Conservation (phyloP, 2,329 filamentous ascomycete genomes). For the Neoascochyta sp. region DNA sequence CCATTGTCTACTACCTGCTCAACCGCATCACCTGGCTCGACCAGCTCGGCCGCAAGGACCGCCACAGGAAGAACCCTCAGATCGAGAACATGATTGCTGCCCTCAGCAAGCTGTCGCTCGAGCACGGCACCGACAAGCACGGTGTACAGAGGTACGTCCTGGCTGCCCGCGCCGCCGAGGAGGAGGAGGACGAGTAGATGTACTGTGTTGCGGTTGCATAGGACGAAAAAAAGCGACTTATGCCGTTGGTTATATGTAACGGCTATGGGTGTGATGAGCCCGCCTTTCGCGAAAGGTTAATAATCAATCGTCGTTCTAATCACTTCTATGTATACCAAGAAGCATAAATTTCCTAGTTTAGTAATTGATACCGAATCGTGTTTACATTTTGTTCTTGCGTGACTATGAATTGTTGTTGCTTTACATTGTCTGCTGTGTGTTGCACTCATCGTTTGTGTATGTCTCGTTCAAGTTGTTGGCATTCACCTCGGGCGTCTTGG, state of each 20-base stretch:
- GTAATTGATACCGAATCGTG: conserved; percentile 23
- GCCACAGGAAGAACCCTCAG: conserved; percentile 58
- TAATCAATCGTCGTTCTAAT: conserved; percentile 27
- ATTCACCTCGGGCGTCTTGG: too few relatives aligned
- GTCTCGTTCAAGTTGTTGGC: too few relatives aligned
- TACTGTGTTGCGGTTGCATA: conserved; percentile 14
- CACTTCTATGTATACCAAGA: conserved; percentile 30
- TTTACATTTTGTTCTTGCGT: too few relatives aligned
- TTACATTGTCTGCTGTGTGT: too few relatives aligned
- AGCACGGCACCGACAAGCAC: conserved; percentile 54
- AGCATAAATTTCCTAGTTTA: conserved; percentile 29
- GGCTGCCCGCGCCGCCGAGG: conserved; percentile 46
- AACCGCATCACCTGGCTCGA: conserved; percentile 58
- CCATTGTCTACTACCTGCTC: conserved; percentile 61
- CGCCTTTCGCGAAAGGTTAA: conserved; percentile 22
- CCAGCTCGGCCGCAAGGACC: conserved; percentile 61
- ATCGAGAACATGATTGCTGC: conserved; percentile 65
- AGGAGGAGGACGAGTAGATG: conserved; percentile 47
- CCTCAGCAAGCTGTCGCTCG: conserved; percentile 60
- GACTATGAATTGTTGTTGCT: too few relatives aligned
- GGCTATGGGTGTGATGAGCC: conserved; percentile 22
- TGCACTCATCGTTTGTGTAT: too few relatives aligned
- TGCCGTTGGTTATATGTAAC: conserved; percentile 26
- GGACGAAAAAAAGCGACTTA: conserved; percentile 17
- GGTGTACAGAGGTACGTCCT: conserved; percentile 46